phyloP scores from a whole-genome alignment of 2,329 filamentous ascomycete species.

The Monosporascus sp. region DNA sequence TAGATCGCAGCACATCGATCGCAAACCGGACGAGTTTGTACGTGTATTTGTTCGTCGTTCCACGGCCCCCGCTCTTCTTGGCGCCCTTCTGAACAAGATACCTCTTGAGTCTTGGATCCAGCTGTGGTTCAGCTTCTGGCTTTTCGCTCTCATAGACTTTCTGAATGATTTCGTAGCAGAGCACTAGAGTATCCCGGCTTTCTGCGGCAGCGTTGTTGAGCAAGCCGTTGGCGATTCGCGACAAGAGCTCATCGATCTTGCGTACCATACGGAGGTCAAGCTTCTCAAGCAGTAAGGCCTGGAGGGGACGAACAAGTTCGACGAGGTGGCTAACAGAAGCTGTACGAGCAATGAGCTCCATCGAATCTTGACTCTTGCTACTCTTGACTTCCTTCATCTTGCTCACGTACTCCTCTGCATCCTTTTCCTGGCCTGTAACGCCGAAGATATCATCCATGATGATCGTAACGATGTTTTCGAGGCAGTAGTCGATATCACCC shows the following conservation, averaged over 20 bases:
- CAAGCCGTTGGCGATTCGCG: conserved; percentile 76
- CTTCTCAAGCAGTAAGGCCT: conserved; percentile 73
- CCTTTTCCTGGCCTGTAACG: conserved; percentile 86
- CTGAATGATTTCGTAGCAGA: conserved; percentile 92
- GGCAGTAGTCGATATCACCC: conserved; percentile 85
- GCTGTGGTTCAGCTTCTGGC: conserved; percentile 44
- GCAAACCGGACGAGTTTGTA: conserved; percentile 88
- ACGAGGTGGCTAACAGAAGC: conserved; percentile 70
- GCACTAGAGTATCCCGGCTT: conserved; percentile 78
- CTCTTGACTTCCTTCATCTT: conserved; percentile 98
- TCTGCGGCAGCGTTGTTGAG: conserved; percentile 74
- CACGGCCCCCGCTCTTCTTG: conserved; percentile 66
- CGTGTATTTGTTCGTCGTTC: conserved; percentile 69
- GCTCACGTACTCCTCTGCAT: conserved; percentile 89
- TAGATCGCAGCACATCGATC: conserved; percentile 76
- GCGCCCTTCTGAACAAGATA: conserved; percentile 78
- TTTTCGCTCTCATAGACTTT: conserved; percentile 68
- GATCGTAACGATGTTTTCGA: conserved; percentile 70
- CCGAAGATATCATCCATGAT: conserved; percentile 99
- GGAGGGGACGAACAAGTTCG: conserved; percentile 72
- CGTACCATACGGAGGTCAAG: conserved; percentile 76
- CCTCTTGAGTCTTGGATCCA: conserved; percentile 59
- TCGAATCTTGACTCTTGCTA: conserved; percentile 96
- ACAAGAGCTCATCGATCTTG: conserved; percentile 85
- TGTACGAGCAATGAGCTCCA: conserved; percentile 84